Conservation (phyloP, 106 monocot species). For the Acanthochlamys bracteata region DNA sequence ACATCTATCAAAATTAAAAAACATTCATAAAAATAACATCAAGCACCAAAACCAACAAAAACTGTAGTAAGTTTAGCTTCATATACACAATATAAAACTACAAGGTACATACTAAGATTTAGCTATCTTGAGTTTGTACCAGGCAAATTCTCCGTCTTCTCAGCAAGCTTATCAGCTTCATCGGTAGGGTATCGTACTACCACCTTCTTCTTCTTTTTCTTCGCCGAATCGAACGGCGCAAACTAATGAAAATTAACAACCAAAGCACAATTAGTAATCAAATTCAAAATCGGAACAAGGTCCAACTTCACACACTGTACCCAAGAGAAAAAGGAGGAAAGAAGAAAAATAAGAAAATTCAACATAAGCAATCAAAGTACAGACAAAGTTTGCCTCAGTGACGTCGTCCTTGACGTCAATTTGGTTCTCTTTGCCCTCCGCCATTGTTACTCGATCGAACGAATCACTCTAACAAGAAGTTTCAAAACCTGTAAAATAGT, state of each 20-base stretch:
- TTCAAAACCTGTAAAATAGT: no score
- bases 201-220: conserved; percentile 78
- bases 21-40: neutral
- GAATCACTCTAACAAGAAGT: no score
- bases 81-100: neutral
- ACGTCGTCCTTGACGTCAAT: conserved; percentile 20
- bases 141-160: conserved; percentile 34
- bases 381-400: conserved; percentile 13
- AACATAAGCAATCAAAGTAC: neutral
- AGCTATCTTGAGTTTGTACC: neutral
- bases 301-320: no score
- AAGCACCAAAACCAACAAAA: neutral
- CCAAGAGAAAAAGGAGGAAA: no score
- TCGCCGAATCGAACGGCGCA: conserved; percentile 51
- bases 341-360: neutral
- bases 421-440: conserved; percentile 23
- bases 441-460: conserved; percentile 6
- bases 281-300: no score
- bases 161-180: conserved; percentile 11
- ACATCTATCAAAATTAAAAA: neutral
- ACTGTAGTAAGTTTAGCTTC: neutral
- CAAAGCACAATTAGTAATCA: neutral
- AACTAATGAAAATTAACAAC: conserved; percentile 21
- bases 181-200: conserved; percentile 27
- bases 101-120: neutral